Conservation (phyloP, 176 grass and related monocot genomes). For the Aechmea fasciata region DNA sequence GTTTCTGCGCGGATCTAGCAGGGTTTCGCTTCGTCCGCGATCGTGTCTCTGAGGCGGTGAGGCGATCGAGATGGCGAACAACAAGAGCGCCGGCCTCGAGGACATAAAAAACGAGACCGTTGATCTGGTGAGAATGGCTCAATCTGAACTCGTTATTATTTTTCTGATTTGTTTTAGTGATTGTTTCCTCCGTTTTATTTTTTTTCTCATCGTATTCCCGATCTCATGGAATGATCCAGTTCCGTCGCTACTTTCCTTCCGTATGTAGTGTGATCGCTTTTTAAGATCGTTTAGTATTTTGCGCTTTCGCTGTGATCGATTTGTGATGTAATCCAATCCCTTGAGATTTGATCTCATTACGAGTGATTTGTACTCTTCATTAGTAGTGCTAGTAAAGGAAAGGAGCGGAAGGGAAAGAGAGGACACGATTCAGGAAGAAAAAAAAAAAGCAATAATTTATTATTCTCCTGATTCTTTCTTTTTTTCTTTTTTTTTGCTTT, state of each 20-base stretch:
- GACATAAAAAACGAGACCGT: conserved; percentile 76
- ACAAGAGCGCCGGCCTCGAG: conserved; percentile 36
- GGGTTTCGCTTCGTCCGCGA: not conserved
- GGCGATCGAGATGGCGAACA: not conserved
- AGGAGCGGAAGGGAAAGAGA: not conserved
- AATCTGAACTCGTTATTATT: not conserved
- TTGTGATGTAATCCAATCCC: not conserved
- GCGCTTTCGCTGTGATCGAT: not conserved
- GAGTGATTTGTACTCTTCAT: not conserved
- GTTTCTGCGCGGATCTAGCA: not conserved
- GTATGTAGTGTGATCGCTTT: too few relatives aligned
- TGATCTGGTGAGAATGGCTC: conserved; percentile 54
- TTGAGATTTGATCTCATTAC: not conserved
- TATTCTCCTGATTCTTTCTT: not conserved
- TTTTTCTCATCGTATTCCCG: not conserved
- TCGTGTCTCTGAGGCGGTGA: not conserved
- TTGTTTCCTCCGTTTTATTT: not conserved
- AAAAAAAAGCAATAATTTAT: not conserved
- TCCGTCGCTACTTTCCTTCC: too few relatives aligned
- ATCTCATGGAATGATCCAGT: too few relatives aligned
- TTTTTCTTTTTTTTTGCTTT: not conserved
- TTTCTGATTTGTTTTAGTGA: not conserved
- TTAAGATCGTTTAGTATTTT: too few relatives aligned
- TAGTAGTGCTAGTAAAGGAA: not conserved
- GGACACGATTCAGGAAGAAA: not conserved